Base-by-base conservation (phyloP, 371 early-diverging fungal genomes). In the Mucor velutinosus region DNA sequence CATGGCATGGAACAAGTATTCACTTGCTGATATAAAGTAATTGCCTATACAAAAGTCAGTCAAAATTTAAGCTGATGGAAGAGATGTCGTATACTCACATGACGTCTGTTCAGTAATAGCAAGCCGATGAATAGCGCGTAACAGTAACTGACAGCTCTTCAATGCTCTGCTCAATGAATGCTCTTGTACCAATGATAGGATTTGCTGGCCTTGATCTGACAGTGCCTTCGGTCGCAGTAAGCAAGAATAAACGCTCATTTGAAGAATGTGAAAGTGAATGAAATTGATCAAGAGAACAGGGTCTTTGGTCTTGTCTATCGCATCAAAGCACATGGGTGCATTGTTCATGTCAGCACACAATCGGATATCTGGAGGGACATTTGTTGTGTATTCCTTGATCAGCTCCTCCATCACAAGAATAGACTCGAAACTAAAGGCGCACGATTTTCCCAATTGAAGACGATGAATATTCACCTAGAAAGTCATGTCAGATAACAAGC, bases 401-500 rank as follows among this genome's bases (percentile, higher is more conserved):
- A 72, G 27, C 5, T 61, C 49, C 14, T 67, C 64, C 30, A 67
- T 11, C n/a, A 41, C 39, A 0, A 72, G 3, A 14, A 72, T 62
- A 17, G 64, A 53, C 33, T 72, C 67, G 10, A 72, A 72, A 5
- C 49, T 72, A 53, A 67, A 12, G 1, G 67, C 60, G 51, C 64
- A 67, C 0, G 56, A 29, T 37, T 41, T 56, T 3, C 72, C 72
- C 10, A 67, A 7, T 32, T 60, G 67, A 8, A 72, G 45, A 43
- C 27, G 27, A 45, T 64, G 47, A 7, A 72, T 32, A 14, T 37
- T 37, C 2, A 14, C 11, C 37, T 37, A 14, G 0, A 14, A 2
- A 14, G 37, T 25, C 56, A 29, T 57, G 37, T 6, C 58, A 56
- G 43, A 15, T 25, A 32, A 27, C 25, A 25, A 3, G 23, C 23